Base-by-base conservation (phyloP, 345 rosid genomes). In the Eucalyptus victrix region DNA sequence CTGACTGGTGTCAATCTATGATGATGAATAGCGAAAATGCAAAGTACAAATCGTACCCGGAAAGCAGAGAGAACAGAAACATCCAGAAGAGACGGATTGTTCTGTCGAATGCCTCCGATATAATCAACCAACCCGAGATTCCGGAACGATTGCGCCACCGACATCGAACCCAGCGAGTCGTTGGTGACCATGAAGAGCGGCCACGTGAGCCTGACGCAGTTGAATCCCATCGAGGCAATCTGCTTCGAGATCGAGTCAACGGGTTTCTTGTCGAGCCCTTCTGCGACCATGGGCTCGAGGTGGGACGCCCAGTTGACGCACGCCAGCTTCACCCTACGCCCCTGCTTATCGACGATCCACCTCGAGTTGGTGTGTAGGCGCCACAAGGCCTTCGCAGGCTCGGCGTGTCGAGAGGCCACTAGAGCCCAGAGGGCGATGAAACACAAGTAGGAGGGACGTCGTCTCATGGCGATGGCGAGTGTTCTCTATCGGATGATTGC, bases 181-280 rank as follows among this genome's bases (percentile, higher is more conserved):
- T 95, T 92, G 49, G 96, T 94, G 92, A 90, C 91, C 90, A 96
- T 69, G 40, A 87, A 94, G 44, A 93, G 90, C 19, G 96, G 95
- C 98, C 98, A 96, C 86, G 96, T 95, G 89, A 95, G 88, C 91
- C 98, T 90, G 50, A 96, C 97, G 45, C 97, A 96, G 69, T 94
- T 96, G 89, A 95, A 96, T 24, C 97, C 97, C 91, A 90, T 83
- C 7, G 91, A 88, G 30, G 89, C 80, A 45, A 96, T 90, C 88
- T 81, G 86, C 42, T 90, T 80, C 16, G 94, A 91, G 50, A 95
- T 87, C 54, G 49, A 49, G 40, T 92, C 93, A 88, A 94, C 54
- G 3, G 98, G 95, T 86, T 90, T 95, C 91, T 96, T 95, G 95
- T 93, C 90, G 9, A 96, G 94, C 54, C 99, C 99, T 92, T 96